phyloP scores from a whole-genome alignment of 2,329 filamentous ascomycete species.

The Hypoxylon sp. region DNA sequence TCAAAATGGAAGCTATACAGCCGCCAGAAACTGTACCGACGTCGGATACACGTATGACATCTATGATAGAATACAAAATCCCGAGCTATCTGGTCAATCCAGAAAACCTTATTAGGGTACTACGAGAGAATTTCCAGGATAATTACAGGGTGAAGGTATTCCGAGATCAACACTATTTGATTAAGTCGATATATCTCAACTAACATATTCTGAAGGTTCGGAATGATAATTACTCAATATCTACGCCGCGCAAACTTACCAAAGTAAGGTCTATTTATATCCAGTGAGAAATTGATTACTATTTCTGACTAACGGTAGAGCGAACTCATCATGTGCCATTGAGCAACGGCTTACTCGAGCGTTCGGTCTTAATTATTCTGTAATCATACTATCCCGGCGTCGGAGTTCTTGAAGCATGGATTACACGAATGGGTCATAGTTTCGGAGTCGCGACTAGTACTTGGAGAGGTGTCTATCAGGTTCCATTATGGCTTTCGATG shows the following conservation, averaged over 20 bases:
- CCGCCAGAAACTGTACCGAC: not conserved
- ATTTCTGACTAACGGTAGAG: constrained; percentile 21
- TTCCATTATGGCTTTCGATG: not conserved
- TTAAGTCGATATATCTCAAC: not conserved
- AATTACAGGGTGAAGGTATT: constrained; percentile 34
- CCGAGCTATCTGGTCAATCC: constrained; percentile 28
- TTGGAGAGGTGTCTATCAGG: not conserved
- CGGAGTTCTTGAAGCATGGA: not conserved
- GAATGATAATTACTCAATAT: constrained; percentile 37
- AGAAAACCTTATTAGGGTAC: constrained; percentile 14
- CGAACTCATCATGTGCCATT: constrained; percentile 19
- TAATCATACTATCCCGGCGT: not conserved
- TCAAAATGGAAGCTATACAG: not conserved
- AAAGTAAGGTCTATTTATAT: constrained; percentile 12
- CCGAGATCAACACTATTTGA: too few relatives aligned
- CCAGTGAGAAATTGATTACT: not conserved
- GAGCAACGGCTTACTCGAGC: not conserved
- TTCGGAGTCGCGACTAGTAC: not conserved
- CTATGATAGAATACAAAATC: constrained; percentile 19
- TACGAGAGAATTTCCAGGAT: constrained; percentile 12
- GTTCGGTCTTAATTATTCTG: not conserved
- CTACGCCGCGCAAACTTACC: constrained; percentile 17
- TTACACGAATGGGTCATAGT: not conserved
- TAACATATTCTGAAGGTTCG: constrained; percentile 22
- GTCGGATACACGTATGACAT: not conserved